A percentile compares a stretch with the other conserved stretches of the same genome.
Conservation (phyloP, 306 rosid genomes). For the Malus orientalis region DNA sequence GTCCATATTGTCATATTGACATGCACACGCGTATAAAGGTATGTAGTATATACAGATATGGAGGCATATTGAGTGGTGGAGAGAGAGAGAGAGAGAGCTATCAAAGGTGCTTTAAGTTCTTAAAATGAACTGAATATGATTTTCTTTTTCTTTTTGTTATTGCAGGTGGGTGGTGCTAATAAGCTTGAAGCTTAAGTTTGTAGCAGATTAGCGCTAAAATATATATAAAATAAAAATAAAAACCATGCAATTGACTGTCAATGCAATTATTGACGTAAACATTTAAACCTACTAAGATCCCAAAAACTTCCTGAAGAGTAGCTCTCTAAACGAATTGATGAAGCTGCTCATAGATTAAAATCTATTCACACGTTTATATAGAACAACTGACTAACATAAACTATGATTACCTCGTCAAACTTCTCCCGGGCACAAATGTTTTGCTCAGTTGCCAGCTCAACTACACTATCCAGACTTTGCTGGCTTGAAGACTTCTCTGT, state of each 20-base stretch:
- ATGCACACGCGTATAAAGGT: background rate
- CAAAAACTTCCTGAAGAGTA: background rate
- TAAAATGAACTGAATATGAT: too few relatives aligned
- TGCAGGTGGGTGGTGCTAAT: background rate
- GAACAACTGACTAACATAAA: background rate
- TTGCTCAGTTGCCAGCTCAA: constrained; percentile 72
- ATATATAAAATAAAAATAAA: background rate
- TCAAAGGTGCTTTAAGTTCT: too few relatives aligned
- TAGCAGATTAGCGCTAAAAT: background rate
- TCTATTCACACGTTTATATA: background rate
- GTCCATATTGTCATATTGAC: background rate
- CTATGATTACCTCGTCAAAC: constrained; percentile 55
- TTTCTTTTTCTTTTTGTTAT: background rate
- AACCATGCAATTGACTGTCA: background rate
- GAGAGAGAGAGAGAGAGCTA: too few relatives aligned
- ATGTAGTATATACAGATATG: background rate
- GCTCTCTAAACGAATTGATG: background rate
- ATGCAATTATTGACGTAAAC: background rate
- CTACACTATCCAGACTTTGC: constrained; percentile 59
- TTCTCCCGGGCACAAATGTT: constrained; percentile 52
- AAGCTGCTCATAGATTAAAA: background rate
- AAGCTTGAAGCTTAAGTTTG: background rate
- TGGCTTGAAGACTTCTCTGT: constrained; percentile 74
- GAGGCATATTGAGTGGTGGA: background rate
- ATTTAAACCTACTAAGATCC: background rate